These are phyloP conservation scores for Botrytis pseudocinerea DNA, from an alignment of 2,329 filamentous ascomycete species.

Conservation along the genomic window DNA sequence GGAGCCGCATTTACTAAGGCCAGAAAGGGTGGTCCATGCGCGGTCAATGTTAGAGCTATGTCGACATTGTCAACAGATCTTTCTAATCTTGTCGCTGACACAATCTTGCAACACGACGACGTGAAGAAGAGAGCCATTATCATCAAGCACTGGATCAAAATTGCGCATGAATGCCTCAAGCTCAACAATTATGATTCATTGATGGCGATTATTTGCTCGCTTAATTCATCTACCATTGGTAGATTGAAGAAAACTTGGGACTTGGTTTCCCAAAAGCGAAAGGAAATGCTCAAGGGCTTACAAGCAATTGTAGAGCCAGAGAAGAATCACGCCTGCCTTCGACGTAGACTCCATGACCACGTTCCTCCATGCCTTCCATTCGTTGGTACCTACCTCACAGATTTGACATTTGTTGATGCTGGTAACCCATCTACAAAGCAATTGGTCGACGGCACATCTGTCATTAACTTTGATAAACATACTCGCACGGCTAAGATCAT, in stretches of 20 bases:
- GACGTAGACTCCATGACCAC: constrained; percentile 79
- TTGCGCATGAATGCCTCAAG: constrained; percentile 81
- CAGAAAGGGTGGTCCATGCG: constrained; percentile 67
- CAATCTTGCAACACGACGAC: constrained; percentile 84
- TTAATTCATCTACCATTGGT: constrained; percentile 88
- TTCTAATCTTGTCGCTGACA: constrained; percentile 89
- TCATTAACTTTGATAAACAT: constrained; percentile 99
- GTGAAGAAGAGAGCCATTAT: constrained; percentile 85
- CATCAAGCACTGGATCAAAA: constrained; percentile 98
- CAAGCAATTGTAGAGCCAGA: constrained; percentile 85
- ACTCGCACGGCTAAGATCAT: constrained; percentile 93
- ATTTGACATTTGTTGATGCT: constrained; percentile 92
- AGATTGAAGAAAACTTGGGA: constrained; percentile 94
- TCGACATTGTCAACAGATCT: constrained; percentile 88
- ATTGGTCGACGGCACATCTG: constrained; percentile 70
- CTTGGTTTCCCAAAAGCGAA: constrained; percentile 77
- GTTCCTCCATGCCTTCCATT: constrained; percentile 93
- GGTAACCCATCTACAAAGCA: constrained; percentile 86
- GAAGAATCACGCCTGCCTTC: constrained; percentile 86
- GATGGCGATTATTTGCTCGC: constrained; percentile 93
- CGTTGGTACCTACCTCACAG: constrained; percentile 92
- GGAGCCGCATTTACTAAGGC: constrained; percentile 89
- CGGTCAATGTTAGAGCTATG: constrained; percentile 92
- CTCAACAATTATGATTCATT: constrained; percentile 94
- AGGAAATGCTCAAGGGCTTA: constrained; percentile 73